A percentile compares a stretch with the other conserved stretches of the same genome.
These are phyloP conservation scores for Botryotinia globosa DNA, from an alignment of 2,329 filamentous ascomycete species.

Conservation along the genomic window DNA sequence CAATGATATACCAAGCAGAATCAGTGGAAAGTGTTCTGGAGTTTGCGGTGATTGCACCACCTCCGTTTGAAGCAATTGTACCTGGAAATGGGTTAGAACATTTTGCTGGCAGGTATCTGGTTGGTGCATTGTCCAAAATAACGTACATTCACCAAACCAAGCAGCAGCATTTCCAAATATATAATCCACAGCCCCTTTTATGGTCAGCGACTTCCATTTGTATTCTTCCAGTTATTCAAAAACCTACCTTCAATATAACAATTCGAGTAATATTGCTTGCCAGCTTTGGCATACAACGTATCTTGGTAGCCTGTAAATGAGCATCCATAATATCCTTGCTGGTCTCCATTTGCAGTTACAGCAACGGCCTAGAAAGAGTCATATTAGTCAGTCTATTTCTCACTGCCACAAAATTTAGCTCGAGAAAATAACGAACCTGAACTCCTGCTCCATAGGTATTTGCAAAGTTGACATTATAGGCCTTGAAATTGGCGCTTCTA, in stretches of 20 bases:
- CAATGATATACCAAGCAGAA: conserved; percentile 7
- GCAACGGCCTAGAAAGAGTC: conserved; percentile 46
- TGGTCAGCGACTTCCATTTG: background rate
- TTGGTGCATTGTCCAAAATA: background rate
- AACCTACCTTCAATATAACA: conserved; percentile 50
- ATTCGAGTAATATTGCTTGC: conserved; percentile 53
- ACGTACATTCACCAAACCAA: conserved; percentile 18
- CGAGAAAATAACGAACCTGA: background rate
- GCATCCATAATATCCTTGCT: conserved; percentile 53
- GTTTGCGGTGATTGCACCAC: conserved; percentile 11
- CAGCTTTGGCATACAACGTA: conserved; percentile 48
- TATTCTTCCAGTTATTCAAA: background rate
- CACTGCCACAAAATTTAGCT: background rate
- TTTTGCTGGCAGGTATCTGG: background rate
- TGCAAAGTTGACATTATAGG: conserved; percentile 8
- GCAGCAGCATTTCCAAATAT: conserved; percentile 13
- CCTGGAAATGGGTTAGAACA: background rate
- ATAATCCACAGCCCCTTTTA: conserved; percentile 12
- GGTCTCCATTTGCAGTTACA: conserved; percentile 48
- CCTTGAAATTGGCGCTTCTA: conserved; percentile 6
- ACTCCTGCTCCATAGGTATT: conserved; percentile 14
- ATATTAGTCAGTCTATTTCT: background rate
- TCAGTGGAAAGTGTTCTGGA: background rate
- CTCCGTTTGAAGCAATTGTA: conserved; percentile 13
- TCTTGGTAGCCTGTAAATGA: conserved; percentile 54